These are phyloP conservation scores for Irpex lacteus DNA, from an alignment of 1,284 basidiomycete species.

Conservation along the genomic window DNA sequence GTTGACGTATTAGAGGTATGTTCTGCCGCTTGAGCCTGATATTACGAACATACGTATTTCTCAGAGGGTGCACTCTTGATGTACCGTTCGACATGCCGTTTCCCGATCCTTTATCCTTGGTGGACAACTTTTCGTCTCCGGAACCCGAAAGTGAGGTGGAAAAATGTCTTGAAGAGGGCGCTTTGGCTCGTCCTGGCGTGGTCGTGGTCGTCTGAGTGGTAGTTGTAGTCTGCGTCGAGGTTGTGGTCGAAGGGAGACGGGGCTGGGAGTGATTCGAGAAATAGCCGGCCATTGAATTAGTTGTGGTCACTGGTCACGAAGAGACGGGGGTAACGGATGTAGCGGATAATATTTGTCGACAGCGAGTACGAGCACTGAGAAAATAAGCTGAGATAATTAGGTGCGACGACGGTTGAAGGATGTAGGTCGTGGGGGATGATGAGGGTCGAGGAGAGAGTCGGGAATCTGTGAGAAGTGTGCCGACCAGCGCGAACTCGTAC, in stretches of 20 bases:
- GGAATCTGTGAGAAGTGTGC: background rate
- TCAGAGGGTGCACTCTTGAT: constrained; percentile 60
- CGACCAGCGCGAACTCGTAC: background rate
- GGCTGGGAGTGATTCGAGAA: constrained; percentile 80
- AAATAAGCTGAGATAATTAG: background rate
- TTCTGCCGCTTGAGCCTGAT: constrained; percentile 24
- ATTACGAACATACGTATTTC: constrained; percentile 81
- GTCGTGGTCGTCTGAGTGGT: constrained; percentile 10
- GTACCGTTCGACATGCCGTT: constrained; percentile 35
- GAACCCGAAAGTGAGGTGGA: constrained; percentile 57
- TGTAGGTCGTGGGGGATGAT: background rate
- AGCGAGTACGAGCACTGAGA: background rate
- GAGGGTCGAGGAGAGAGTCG: background rate
- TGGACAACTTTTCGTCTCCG: constrained; percentile 40
- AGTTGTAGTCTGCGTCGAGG: constrained; percentile 23
- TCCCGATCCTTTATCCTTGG: constrained; percentile 41
- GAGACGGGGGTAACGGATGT: background rate
- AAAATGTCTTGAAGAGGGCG: constrained; percentile 68
- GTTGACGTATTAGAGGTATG: constrained; percentile 17
- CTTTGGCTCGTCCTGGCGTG: constrained; percentile 39
- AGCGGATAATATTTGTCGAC: background rate
- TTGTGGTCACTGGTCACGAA: background rate
- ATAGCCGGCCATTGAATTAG: constrained; percentile 47
- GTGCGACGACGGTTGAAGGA: background rate
- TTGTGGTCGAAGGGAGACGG: constrained; percentile 53